Conservation (phyloP, 352 stramenopile genomes). For the Phytophthora boehmeriae region DNA sequence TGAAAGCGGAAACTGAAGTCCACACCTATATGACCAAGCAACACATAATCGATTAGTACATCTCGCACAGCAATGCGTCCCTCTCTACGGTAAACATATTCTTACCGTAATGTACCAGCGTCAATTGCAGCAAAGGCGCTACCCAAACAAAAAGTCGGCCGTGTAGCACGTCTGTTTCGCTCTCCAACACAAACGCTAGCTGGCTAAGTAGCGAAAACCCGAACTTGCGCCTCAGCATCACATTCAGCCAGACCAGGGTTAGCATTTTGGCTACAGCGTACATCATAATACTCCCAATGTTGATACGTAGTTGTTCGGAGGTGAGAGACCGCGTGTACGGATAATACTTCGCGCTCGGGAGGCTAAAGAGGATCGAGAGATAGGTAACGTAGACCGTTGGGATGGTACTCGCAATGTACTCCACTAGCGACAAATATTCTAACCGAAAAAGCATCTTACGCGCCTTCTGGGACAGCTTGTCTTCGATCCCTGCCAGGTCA, state of each 20-base stretch:
- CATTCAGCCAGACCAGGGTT: not conserved
- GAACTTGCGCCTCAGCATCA: conserved; percentile 14
- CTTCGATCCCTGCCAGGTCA: not conserved
- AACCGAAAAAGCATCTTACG: conserved; percentile 16
- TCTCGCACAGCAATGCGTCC: not conserved
- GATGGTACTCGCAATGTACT: conserved; percentile 27
- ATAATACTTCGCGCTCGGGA: conserved; percentile 27
- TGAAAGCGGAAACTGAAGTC: not conserved
- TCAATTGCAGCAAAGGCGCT: conserved; percentile 22
- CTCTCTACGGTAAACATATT: not conserved
- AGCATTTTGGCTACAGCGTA: conserved; percentile 5
- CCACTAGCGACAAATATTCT: conserved; percentile 15
- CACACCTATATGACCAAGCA: not conserved
- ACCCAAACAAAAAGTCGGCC: conserved; percentile 20
- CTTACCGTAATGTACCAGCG: conserved; percentile 24
- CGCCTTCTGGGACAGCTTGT: not conserved
- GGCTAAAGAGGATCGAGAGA: conserved; percentile 7
- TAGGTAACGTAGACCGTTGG: conserved; percentile 18
- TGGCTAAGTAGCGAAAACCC: conserved; percentile 17
- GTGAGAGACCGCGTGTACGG: not conserved
- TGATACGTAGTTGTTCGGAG: not conserved
- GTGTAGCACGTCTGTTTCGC: conserved; percentile 15
- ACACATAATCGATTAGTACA: not conserved
- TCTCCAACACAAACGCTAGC: conserved; percentile 40
- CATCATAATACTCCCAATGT: not conserved